Percentiles rank a stretch among this genome's conserved stretches.
Conservation (phyloP, 164 flowering plant genomes). For the Stephania yunnanensis region DNA sequence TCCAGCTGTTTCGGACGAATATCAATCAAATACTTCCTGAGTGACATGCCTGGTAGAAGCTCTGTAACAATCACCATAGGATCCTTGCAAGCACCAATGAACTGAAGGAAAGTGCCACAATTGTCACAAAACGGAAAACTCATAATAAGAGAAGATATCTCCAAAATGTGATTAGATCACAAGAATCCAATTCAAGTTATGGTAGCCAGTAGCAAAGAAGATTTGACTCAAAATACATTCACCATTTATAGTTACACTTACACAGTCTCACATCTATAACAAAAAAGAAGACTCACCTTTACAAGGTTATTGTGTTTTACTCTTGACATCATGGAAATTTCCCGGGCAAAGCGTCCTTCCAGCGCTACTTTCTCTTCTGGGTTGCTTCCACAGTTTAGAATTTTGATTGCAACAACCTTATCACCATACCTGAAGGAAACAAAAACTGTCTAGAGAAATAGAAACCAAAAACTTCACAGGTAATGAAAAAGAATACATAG, state of each 20-base stretch:
- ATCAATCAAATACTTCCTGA: conserved; percentile 58
- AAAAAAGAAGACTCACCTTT: conserved; percentile 38
- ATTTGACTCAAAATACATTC: neutral
- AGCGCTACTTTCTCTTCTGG: conserved; percentile 60
- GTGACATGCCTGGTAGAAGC: conserved; percentile 87
- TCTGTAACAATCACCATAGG: conserved; percentile 94
- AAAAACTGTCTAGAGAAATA: conserved; percentile 4
- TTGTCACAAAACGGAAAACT: conserved; percentile 5
- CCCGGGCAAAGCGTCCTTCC: conserved; percentile 78
- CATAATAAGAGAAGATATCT: neutral
- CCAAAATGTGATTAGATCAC: neutral
- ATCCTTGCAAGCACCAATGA: conserved; percentile 93
- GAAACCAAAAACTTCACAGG: neutral
- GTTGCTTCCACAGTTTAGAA: conserved; percentile 65
- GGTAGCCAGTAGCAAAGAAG: neutral
- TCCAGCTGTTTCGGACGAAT: conserved; percentile 66
- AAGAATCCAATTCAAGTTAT: neutral
- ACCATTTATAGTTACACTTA: neutral
- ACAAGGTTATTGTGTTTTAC: conserved; percentile 89
- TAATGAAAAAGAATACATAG: neutral
- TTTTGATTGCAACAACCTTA: conserved; percentile 77
- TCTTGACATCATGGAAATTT: conserved; percentile 87
- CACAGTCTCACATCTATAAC: neutral
- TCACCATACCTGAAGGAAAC: conserved; percentile 52
- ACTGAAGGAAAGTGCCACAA: conserved; percentile 36